A percentile compares a stretch with the other conserved stretches of the same genome.
Evolutionary conservation across 441 rosid genomes (phyloP).

Genomic region (Omphalea diandra): DNA sequence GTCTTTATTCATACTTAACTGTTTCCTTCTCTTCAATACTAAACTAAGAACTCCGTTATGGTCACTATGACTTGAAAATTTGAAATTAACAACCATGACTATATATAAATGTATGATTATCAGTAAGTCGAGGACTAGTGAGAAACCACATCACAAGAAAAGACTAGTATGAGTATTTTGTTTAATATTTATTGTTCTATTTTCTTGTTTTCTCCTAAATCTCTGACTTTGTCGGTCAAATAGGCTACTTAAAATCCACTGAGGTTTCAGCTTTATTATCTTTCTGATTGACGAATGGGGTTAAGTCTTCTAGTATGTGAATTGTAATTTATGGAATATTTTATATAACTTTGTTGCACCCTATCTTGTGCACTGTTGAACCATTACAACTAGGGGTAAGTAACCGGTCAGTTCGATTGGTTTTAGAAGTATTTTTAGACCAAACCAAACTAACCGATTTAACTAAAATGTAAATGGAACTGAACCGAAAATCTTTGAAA

Average conservation of each 20-base stretch:
- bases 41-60: background rate
- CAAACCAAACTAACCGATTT: no score
- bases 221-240: background rate
- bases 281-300: background rate
- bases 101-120: background rate
- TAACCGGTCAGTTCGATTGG: no score
- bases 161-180: background rate
- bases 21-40: background rate
- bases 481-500: no score
- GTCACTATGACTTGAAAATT: background rate
- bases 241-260: background rate
- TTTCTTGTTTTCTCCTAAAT: background rate
- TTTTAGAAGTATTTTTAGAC: no score
- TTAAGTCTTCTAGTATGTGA: background rate
- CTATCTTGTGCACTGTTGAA: background rate
- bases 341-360: background rate
- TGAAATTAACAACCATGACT: background rate
- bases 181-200: background rate
- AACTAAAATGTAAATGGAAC: no score
- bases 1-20: background rate
- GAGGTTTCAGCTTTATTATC: constrained; percentile 1
- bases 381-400: background rate
- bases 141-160: background rate
- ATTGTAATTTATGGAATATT: background rate
- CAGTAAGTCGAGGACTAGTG: background rate